Evolutionary conservation across 306 rosid species (phyloP).

Genomic region (Sphenostylis stenocarpa): DNA sequence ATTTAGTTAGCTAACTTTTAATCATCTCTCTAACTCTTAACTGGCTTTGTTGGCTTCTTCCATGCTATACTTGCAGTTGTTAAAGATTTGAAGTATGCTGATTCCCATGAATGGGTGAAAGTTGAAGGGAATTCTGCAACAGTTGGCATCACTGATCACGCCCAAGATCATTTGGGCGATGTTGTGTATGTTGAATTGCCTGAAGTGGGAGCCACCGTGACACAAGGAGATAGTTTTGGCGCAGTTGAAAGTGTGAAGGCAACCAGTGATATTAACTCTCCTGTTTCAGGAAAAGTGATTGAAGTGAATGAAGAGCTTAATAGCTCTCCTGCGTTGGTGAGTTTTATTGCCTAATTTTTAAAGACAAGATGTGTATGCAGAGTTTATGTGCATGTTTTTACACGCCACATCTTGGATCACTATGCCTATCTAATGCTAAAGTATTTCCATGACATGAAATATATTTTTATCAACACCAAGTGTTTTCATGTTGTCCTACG

Average conservation of each 20-base stretch:
- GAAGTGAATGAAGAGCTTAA: conserved; percentile 70
- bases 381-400: background rate
- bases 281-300: conserved; percentile 78
- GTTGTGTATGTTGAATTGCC: conserved; percentile 92
- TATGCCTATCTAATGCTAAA: background rate
- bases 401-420: background rate
- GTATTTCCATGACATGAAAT: background rate
- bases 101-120: conserved; percentile 89
- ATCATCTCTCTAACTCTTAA: conserved; percentile 16
- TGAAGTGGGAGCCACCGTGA: conserved; percentile 62
- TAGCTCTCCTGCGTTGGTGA: conserved; percentile 84
- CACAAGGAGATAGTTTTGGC: conserved; percentile 73
- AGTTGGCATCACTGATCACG: conserved; percentile 89
- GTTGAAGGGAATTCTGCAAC: conserved; percentile 76
- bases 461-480: background rate
- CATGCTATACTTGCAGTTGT: conserved; percentile 49
- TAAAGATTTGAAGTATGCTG: conserved; percentile 73
- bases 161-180: conserved; percentile 97
- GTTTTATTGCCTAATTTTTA: conserved; percentile 32
- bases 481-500: background rate
- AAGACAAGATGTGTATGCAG: background rate
- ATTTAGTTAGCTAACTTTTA: background rate
- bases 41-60: no score
- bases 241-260: conserved; percentile 99
- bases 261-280: conserved; percentile 88